Evolutionary conservation across 1,284 basidiomycete genomes (phyloP).

Genomic region (Stygiomarasmius scandens): DNA sequence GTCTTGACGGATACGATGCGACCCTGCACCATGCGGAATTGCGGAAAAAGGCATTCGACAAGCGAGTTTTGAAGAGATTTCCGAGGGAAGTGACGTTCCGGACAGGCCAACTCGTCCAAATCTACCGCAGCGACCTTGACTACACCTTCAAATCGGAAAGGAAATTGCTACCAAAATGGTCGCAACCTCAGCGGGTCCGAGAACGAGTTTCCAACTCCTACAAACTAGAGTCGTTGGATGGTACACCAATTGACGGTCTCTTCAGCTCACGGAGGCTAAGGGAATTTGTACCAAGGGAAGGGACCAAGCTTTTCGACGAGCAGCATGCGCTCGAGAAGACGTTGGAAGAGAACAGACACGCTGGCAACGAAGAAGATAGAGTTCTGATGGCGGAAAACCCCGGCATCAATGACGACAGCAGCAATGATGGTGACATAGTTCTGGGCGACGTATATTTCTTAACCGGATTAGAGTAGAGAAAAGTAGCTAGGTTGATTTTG

Average conservation of each 20-base stretch:
- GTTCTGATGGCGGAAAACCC: too few species aligned
- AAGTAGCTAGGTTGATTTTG: too few species aligned
- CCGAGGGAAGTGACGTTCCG: not conserved
- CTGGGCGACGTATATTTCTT: too few species aligned
- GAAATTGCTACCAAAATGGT: too few species aligned
- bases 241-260: constrained; percentile 13
- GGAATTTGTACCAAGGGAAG: constrained; percentile 16
- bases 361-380: too few species aligned
- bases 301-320: constrained; percentile 15
- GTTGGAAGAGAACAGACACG: not conserved
- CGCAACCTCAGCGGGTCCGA: constrained; percentile 16
- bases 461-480: too few species aligned
- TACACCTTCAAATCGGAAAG: too few species aligned
- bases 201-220: constrained; percentile 20
- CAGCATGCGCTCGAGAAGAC: constrained; percentile 5
- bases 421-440: too few species aligned
- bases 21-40: constrained; percentile 19
- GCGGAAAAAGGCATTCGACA: constrained; percentile 14
- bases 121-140: too few species aligned
- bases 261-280: constrained; percentile 19
- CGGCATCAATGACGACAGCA: too few species aligned
- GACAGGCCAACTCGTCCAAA: not conserved
- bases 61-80: not conserved
- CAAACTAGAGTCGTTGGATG: constrained; percentile 18
- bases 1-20: constrained; percentile 24